These are phyloP conservation scores for Coemansia sp. DNA, from an alignment of 192 early-diverging fungal genomes.

Conservation along the genomic window DNA sequence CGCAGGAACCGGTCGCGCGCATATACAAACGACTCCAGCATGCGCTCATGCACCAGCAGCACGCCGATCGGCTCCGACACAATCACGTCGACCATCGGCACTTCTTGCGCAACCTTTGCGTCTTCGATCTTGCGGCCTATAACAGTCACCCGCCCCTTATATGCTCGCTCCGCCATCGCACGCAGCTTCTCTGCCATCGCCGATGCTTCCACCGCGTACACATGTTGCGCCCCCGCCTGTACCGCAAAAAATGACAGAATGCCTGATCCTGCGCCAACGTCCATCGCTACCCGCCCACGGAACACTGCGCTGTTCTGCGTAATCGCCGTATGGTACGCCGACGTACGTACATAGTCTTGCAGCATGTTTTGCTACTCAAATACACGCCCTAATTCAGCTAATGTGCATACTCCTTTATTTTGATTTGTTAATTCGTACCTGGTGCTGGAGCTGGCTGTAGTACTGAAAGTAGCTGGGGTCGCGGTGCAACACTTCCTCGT, in stretches of 20 bases:
- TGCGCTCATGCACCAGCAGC: conserved; percentile 94
- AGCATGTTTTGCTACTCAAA: conserved; percentile 91
- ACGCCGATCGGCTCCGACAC: conserved; percentile 98
- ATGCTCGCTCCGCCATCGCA: conserved; percentile 62
- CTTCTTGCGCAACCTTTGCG: conserved; percentile 49
- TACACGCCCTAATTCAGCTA: no score
- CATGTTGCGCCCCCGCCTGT: conserved; percentile 87
- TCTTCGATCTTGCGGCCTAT: conserved; percentile 90
- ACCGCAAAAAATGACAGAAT: conserved; percentile 96
- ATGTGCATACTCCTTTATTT: background rate
- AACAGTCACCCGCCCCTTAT: conserved; percentile 75
- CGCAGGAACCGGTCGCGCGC: conserved; percentile 85
- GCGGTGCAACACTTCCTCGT: conserved; percentile 45
- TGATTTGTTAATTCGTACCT: conserved; percentile 25
- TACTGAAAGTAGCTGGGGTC: conserved; percentile 54
- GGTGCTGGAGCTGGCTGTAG: conserved; percentile 54
- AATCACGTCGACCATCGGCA: conserved; percentile 86
- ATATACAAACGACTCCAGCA: conserved; percentile 62
- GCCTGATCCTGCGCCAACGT: conserved; percentile 93
- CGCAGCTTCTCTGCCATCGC: conserved; percentile 91
- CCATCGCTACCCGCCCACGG: conserved; percentile 80
- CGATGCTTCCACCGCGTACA: conserved; percentile 96
- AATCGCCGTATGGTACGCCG: conserved; percentile 91
- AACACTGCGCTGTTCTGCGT: conserved; percentile 77
- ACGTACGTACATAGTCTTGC: conserved; percentile 92